Conservation (phyloP, 1,284 basidiomycete species). For the Cutaneotrichosporon arboriforme region DNA sequence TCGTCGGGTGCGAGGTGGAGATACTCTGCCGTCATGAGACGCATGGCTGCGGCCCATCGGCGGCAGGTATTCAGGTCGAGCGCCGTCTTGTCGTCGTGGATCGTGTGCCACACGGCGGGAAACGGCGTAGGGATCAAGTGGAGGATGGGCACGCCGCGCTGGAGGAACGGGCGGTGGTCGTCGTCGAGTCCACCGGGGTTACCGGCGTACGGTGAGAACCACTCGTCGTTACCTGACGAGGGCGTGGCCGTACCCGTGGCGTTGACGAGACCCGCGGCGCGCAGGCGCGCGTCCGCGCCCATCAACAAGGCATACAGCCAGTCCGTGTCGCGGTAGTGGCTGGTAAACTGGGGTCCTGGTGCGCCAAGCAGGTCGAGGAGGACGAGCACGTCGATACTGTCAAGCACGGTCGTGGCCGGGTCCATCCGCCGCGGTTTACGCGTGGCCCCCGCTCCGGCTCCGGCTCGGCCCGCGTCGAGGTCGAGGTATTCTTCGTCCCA, state of each 20-base stretch:
- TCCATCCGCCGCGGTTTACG: slow-evolving; percentile 54
- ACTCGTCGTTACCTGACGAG: slow-evolving; percentile 20
- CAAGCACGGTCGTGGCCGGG: slow-evolving; percentile 60
- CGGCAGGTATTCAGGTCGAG: slow-evolving; percentile 80
- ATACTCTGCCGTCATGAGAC: slow-evolving; percentile 87
- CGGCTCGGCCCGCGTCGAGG: slow-evolving; percentile 51
- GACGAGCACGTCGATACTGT: slow-evolving; percentile 78
- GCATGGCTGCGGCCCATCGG: slow-evolving; percentile 81
- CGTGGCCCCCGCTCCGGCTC: too few relatives aligned
- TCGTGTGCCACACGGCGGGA: slow-evolving; percentile 84
- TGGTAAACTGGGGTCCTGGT: slow-evolving; percentile 62
- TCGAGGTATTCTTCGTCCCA: slow-evolving; percentile 67
- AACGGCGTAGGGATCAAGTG: slow-evolving; percentile 90
- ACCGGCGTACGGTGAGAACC: slow-evolving; percentile 32
- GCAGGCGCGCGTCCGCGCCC: slow-evolving; percentile 61
- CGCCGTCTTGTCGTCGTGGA: slow-evolving; percentile 75
- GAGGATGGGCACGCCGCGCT: slow-evolving; percentile 75
- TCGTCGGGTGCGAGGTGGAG: slow-evolving; percentile 56
- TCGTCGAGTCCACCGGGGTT: slow-evolving; percentile 69
- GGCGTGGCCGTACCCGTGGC: slow-evolving; percentile 9
- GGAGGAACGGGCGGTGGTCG: slow-evolving; percentile 89
- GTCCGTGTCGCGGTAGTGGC: slow-evolving; percentile 78
- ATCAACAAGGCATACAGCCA: slow-evolving; percentile 79
- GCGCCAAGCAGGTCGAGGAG: slow-evolving; percentile 84
- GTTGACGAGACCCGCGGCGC: slow-evolving; percentile 28